phyloP scores from a whole-genome alignment of 202 grass and related monocot genomes.

The Digitaria exilis region DNA sequence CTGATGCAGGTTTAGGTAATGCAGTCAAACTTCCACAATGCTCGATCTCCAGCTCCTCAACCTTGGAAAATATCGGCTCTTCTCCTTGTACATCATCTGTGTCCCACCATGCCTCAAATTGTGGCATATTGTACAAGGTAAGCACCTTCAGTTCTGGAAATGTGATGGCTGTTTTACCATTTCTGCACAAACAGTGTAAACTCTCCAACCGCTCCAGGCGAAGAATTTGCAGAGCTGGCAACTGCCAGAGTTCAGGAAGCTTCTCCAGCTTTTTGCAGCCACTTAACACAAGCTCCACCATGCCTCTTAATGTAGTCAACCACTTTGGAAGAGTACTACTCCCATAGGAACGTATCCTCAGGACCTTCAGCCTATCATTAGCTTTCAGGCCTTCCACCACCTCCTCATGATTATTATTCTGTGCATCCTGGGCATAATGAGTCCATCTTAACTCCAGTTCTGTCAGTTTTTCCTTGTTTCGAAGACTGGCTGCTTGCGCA shows the following conservation, averaged over 20 bases:
- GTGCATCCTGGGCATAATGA: too few relatives aligned
- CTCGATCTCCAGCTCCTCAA: neutral
- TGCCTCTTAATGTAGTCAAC: too few relatives aligned
- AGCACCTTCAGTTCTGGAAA: slow-evolving; percentile 2
- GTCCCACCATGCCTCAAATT: neutral
- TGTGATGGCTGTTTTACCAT: neutral
- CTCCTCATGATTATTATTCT: too few relatives aligned
- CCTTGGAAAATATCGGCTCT: neutral
- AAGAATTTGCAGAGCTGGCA: too few relatives aligned
- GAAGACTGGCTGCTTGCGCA: neutral
- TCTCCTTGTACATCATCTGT: neutral
- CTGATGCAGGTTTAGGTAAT: neutral
- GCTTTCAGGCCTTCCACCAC: too few relatives aligned
- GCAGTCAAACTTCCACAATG: neutral
- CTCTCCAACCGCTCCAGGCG: too few relatives aligned
- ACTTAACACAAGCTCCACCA: too few relatives aligned
- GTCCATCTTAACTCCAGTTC: neutral
- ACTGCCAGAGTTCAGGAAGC: too few relatives aligned
- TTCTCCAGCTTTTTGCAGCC: too few relatives aligned
- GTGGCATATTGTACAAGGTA: fast-evolving
- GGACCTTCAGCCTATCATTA: too few relatives aligned
- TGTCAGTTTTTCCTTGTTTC: neutral
- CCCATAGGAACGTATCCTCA: too few relatives aligned
- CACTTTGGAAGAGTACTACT: too few relatives aligned
- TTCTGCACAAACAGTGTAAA: neutral